Conservation (phyloP, 129 eudicot genomes). For the Chrysanthemum seticuspe region DNA sequence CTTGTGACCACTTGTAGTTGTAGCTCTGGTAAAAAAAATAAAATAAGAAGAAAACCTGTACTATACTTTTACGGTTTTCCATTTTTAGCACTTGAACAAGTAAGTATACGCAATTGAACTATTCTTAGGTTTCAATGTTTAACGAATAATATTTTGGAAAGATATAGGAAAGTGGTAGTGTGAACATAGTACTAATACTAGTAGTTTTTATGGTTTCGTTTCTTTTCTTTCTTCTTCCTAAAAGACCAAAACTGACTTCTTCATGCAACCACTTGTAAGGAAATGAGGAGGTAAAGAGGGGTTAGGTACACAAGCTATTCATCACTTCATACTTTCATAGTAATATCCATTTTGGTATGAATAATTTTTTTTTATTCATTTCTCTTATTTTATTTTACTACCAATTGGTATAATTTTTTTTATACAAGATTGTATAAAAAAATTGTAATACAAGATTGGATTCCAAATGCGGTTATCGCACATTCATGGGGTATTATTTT, state of each 20-base stretch:
- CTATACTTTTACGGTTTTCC: not conserved
- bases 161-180: slow-evolving; percentile 18
- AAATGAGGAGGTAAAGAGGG: not conserved
- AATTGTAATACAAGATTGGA: too few relatives aligned
- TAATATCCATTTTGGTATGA: too few relatives aligned
- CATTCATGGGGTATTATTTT: too few relatives aligned
- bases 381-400: too few relatives aligned
- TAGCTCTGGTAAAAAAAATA: too few relatives aligned
- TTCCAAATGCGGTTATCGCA: too few relatives aligned
- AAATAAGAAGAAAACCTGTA: too few relatives aligned
- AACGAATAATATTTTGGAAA: not conserved
- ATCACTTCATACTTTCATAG: too few relatives aligned
- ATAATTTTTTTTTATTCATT: too few relatives aligned
- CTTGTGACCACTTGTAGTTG: too few relatives aligned
- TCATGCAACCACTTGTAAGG: not conserved
- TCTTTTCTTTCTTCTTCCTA: slow-evolving; percentile 6
- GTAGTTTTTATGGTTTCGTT: not conserved
- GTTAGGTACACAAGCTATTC: not conserved
- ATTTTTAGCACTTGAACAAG: not conserved
- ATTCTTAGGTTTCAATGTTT: not conserved
- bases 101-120: not conserved
- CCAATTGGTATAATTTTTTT: too few relatives aligned
- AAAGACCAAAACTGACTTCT: not conserved
- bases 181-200: not conserved
- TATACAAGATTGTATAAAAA: too few relatives aligned